Conservation (phyloP, 2,329 filamentous ascomycete genomes). For the Microcyclospora tardicrescens region DNA sequence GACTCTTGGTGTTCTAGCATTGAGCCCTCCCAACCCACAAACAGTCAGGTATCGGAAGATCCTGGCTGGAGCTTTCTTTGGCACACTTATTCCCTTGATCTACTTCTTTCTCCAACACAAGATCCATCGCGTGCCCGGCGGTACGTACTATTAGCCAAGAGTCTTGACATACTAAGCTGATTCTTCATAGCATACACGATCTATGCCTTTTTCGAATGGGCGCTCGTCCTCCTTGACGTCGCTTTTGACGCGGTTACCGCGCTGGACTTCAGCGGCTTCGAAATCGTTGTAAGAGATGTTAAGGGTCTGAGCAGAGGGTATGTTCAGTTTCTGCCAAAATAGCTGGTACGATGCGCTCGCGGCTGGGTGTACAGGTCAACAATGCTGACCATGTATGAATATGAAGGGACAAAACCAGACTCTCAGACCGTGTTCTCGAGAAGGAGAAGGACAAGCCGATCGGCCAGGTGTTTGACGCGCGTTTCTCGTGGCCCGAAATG, state of each 20-base stretch:
- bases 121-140: constrained; percentile 83
- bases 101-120: constrained; percentile 99
- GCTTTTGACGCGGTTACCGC: constrained; percentile 92
- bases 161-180: constrained; percentile 1
- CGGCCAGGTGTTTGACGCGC: constrained; percentile 53
- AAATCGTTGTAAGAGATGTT: constrained; percentile 76
- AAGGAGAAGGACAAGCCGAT: constrained; percentile 57
- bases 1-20: constrained; percentile 78
- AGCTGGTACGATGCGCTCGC: constrained; percentile 43
- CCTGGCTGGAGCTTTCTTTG: constrained; percentile 74
- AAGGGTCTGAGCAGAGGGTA: constrained; percentile 95
- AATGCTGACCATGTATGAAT: constrained; percentile 4
- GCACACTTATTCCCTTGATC: constrained; percentile 73
- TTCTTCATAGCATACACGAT: constrained; percentile 68
- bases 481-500: constrained; percentile 60
- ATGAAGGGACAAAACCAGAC: constrained; percentile 17
- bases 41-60: constrained; percentile 84
- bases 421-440: constrained; percentile 19
- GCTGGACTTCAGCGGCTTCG: constrained; percentile 79
- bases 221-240: constrained; percentile 86
- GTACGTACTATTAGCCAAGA: constrained; percentile 40
- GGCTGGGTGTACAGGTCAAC: constrained; percentile 1
- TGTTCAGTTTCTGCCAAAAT: constrained; percentile 89
- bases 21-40: constrained; percentile 71
- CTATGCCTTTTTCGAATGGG: constrained; percentile 97